Evolutionary conservation across 202 grass and related monocot species (phyloP), one percentile per base, ranked within the genome.

Genomic region (Panicum virgatum): DNA sequence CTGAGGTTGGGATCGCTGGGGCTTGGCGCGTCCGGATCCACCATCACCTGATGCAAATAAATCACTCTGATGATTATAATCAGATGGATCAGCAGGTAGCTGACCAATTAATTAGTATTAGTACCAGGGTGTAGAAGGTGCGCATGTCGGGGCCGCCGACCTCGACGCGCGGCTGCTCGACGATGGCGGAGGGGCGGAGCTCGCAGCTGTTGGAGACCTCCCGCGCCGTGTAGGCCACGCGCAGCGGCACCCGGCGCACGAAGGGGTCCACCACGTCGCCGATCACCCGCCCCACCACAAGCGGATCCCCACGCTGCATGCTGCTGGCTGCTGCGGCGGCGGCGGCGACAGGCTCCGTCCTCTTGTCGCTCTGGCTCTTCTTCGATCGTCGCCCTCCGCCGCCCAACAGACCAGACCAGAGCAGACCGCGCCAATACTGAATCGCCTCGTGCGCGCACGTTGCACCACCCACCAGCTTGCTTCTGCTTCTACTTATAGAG

Each of bases 181-280:
- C 73, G 42, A 95, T 58, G 50, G 90, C 86, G 60, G 88, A 88
- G 7, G 96, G 87, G 45, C 80, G 56, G 54, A 95, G 80, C 73
- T 98, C 90, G 75, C 82, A 91, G 48, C 96, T 90, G 84, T 95
- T 98, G 72, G 82, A 42, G 50, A 98, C 43, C 13, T 87, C 88
- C 72, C 85, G 85, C 19, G 88, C 63, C 72, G 73, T 34, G 86
- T 98, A 98, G 4, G 46, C 72, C 23, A 93, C 96, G 58, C 85
- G 89, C 70, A 98, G 38, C 61, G 80, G 48, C 77, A 91, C 87
- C 29, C 62, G 80, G 44, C 76, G 71, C 39, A 66, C 79, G 88
- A 98, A 98, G 5, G 76, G 81, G 69, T 98, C 96, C 37, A 98
- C 77, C 67, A 98, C 86, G 84, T 98, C 96, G 25, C 90, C 96